Conservation (phyloP, 306 rosid genomes). For the Comarum palustre region DNA sequence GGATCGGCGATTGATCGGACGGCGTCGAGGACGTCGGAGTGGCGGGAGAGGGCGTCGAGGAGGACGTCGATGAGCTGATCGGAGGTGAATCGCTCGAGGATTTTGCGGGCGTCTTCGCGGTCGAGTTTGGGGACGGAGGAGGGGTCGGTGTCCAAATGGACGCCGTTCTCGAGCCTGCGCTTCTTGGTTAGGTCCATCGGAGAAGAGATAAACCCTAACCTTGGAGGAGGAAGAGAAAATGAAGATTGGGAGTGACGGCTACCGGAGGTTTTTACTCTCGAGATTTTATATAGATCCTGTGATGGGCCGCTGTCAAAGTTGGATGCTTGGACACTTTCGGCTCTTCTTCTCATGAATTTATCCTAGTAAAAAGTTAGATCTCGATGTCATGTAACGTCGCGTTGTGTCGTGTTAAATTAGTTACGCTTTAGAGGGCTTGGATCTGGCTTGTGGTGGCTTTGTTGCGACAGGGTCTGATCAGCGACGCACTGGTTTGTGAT, state of each 20-base stretch:
- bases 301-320: neutral
- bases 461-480: too few species aligned
- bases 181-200: constrained; percentile 76
- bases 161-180: constrained; percentile 85
- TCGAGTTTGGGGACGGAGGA: constrained; percentile 30
- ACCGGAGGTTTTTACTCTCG: neutral
- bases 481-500: too few species aligned
- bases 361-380: too few species aligned
- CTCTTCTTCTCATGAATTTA: neutral
- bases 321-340: neutral
- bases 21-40: constrained; percentile 70
- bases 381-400: too few species aligned
- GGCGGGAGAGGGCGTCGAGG: constrained; percentile 65
- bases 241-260: neutral
- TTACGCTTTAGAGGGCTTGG: too few species aligned
- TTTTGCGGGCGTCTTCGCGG: constrained; percentile 65
- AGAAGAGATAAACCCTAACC: constrained; percentile 48
- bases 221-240: neutral
- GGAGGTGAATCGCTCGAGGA: constrained; percentile 67
- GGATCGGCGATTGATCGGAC: constrained; percentile 65
- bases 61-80: constrained; percentile 76
- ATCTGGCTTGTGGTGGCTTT: too few species aligned
- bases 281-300: neutral
- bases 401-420: too few species aligned
- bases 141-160: constrained; percentile 14